Evolutionary conservation across 2,329 filamentous ascomycete species (phyloP), one percentile per base, ranked within the genome.

Genomic region (Pyricularia pennisetigena): DNA sequence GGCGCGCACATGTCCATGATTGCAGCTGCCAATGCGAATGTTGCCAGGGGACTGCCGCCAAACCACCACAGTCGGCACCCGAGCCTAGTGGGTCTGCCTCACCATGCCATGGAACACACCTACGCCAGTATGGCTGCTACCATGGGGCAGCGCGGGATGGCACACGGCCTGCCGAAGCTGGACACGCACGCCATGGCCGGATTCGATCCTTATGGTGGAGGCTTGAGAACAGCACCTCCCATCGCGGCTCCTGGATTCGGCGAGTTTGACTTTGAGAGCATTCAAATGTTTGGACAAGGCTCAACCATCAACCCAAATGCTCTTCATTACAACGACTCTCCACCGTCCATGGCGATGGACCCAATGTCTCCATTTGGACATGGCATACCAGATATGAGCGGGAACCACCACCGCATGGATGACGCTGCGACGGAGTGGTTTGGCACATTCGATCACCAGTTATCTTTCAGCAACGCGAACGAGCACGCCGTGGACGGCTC

Each of bases 401-500:
- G 82, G 23, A 82, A 79, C 68, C 85, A 86, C 72, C 80, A 83
- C n/a, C 41, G 41, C 41, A 79, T 90, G 71, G 93, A 97, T 67
- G 91, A 94, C 72, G 41, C 41, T 54, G 86, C 83, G 72, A 92
- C 95, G 76, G 91, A 93, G 73, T 98, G 93, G 93, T 75, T 87
- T 71, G 89, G 89, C 69, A 90, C 90, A 26, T 91, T 97, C 76
- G 92, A 95, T 71, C 87, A 90, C 74, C 87, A 91, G 64, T 87
- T 94, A 83, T 86, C 86, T 8, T 88, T 93, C 76, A 85, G 84
- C 73, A 86, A 85, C 68, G 80, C 82, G 26, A 69, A 67, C 68
- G 93, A 97, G 73, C 90, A 89, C 72, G 93, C 92, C 30, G 86
- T 97, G 68, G 94, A 97, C 74, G 93, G 91, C 69, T 98, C 95